These are phyloP conservation scores for Curvularia sp. DNA, from an alignment of 2,329 filamentous ascomycete species.

Conservation along the genomic window DNA sequence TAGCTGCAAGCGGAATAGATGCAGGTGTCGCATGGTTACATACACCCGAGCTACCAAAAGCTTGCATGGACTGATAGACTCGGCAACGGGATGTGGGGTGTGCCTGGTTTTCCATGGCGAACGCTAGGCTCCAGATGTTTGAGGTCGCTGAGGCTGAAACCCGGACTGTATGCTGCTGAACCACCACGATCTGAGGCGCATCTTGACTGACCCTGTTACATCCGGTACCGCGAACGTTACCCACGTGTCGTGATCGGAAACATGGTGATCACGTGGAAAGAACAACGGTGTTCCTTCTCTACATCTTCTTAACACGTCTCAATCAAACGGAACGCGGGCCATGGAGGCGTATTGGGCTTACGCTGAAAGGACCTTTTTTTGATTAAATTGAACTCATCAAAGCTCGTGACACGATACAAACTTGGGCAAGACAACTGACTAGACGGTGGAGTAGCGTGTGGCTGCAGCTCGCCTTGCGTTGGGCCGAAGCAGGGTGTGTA, in stretches of 20 bases:
- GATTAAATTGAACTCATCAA: not conserved
- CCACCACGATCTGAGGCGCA: constrained; percentile 12
- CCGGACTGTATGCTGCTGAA: constrained; percentile 11
- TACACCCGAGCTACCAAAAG: constrained; percentile 7
- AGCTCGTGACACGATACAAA: not conserved
- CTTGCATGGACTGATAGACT: constrained; percentile 23
- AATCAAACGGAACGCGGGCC: not conserved
- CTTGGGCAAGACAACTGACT: not conserved
- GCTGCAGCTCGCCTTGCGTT: not conserved
- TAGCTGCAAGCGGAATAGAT: constrained; percentile 7
- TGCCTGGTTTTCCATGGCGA: constrained; percentile 11
- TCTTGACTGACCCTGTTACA: constrained; percentile 7
- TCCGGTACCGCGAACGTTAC: not conserved
- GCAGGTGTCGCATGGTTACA: constrained; percentile 5
- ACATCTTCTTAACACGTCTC: not conserved
- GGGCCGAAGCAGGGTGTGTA: not conserved
- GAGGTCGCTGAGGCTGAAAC: constrained; percentile 37
- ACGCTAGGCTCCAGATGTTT: constrained; percentile 27
- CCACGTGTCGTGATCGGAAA: not conserved
- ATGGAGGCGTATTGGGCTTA: not conserved
- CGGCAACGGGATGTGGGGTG: constrained; percentile 12
- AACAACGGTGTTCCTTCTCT: too few species aligned
- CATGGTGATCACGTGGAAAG: not conserved
- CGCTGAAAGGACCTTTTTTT: not conserved
- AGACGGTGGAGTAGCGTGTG: not conserved